Conservation (phyloP, 345 rosid species). For the Bruguiera sexangula region DNA sequence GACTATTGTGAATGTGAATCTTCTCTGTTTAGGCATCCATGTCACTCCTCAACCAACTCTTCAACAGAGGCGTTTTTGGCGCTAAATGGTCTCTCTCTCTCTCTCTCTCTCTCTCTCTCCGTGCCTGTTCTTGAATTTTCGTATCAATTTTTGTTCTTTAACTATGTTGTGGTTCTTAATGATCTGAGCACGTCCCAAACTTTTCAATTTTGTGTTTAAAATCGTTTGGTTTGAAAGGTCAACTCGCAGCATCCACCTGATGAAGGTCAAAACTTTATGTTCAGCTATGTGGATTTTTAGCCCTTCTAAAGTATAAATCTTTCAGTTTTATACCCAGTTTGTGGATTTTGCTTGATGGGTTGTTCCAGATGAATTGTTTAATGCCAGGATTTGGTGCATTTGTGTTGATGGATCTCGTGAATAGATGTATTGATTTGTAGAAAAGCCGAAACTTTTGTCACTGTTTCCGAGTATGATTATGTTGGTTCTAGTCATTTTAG, state of each 20-base stretch:
- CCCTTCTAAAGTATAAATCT: background rate
- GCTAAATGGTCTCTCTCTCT: slow-evolving; percentile 55
- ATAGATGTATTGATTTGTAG: background rate
- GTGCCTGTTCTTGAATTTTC: background rate
- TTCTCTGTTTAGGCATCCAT: slow-evolving; percentile 23
- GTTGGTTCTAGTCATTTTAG: background rate
- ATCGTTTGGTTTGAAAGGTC: too few relatives aligned
- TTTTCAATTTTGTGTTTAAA: too few relatives aligned
- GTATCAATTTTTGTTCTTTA: background rate
- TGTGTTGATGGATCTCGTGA: background rate
- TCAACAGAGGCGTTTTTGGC: slow-evolving; percentile 87
- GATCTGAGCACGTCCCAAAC: background rate
- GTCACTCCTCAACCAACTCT: slow-evolving; percentile 91
- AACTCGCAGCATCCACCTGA: too few relatives aligned
- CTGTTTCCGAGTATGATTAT: background rate
- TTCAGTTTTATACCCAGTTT: background rate
- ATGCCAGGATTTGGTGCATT: background rate
- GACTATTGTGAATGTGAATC: background rate
- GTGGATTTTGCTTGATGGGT: slow-evolving; percentile 11
- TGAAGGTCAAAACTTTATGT: too few relatives aligned
- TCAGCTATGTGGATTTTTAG: too few relatives aligned
- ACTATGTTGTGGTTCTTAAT: background rate
- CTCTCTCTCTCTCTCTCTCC: background rate
- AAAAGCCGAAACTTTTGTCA: background rate
- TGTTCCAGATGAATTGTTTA: background rate